Evolutionary conservation across 495 filamentous ascomycete species (phyloP).

Genomic region (Parathielavia hyrcaniae): DNA sequence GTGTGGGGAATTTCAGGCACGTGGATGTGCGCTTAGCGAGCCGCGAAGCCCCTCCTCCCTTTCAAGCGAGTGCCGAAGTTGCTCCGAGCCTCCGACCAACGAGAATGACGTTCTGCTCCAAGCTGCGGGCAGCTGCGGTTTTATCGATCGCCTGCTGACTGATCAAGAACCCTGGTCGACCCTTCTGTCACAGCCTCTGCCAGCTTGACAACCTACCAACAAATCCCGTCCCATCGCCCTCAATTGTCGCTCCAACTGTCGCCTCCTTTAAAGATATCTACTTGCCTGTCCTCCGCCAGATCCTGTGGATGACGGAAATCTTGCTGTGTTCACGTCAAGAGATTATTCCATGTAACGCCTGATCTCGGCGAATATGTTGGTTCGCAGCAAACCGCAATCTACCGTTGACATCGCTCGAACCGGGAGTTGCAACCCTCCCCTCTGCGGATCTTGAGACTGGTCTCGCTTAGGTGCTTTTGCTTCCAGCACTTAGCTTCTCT

Average conservation of each 20-base stretch:
- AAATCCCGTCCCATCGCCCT: no score
- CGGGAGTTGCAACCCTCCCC: slow-evolving; percentile 25
- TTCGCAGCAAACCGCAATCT: slow-evolving; percentile 25
- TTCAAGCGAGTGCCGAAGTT: slow-evolving; percentile 6
- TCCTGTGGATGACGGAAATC: not conserved
- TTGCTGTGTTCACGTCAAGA: not conserved
- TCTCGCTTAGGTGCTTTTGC: not conserved
- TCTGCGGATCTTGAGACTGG: slow-evolving; percentile 22
- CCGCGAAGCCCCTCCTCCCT: not conserved
- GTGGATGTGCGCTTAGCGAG: slow-evolving; percentile 9
- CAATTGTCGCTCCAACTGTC: not conserved
- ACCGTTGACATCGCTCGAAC: slow-evolving; percentile 33
- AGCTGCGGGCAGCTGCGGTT: not conserved
- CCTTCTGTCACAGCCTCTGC: not conserved
- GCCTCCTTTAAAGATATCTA: not conserved
- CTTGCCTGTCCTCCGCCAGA: not conserved
- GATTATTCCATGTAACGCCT: slow-evolving; percentile 25
- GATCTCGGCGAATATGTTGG: slow-evolving; percentile 32
- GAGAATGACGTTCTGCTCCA: not conserved
- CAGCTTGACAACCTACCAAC: not conserved
- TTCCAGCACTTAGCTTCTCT: not conserved
- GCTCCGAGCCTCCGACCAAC: slow-evolving; percentile 14
- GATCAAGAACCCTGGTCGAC: not conserved
- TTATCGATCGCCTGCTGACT: not conserved
- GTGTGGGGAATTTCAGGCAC: slow-evolving; percentile 19